These are phyloP conservation scores for Podospora didyma DNA, from an alignment of 495 filamentous ascomycete species.

Conservation along the genomic window DNA sequence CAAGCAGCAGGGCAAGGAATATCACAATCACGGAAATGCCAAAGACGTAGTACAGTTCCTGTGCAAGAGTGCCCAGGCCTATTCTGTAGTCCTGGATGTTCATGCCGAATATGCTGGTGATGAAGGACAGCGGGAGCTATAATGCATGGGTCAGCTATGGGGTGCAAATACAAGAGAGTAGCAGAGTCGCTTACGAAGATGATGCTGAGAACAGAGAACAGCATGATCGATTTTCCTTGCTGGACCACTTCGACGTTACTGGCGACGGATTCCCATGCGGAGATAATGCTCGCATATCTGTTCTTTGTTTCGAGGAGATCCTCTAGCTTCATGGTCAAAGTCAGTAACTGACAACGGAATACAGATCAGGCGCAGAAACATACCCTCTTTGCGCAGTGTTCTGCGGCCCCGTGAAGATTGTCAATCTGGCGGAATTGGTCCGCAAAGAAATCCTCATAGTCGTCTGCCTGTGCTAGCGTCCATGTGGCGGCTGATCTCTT, in stretches of 20 bases:
- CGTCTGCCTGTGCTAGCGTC: conserved; percentile 12
- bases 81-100: conserved; percentile 14
- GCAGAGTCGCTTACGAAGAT: conserved; percentile 4
- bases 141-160: neutral
- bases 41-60: conserved; percentile 12
- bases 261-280: conserved; percentile 14
- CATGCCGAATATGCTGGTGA: conserved; percentile 15
- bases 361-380: neutral
- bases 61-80: conserved; percentile 9
- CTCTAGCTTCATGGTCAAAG: neutral
- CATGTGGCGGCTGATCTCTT: conserved; percentile 8
- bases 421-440: conserved; percentile 13
- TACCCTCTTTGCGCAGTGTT: conserved; percentile 7
- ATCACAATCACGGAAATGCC: conserved; percentile 11
- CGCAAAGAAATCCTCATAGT: conserved; percentile 8
- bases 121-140: conserved; percentile 13
- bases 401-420: conserved; percentile 9
- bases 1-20: conserved; percentile 13
- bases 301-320: conserved; percentile 13
- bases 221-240: conserved; percentile 16
- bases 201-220: conserved; percentile 14
- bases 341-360: neutral
- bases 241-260: conserved; percentile 11
- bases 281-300: conserved; percentile 10
- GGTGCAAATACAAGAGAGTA: neutral